Conservation (phyloP, 2,329 filamentous ascomycete genomes). For the Penicillium crustosum region DNA sequence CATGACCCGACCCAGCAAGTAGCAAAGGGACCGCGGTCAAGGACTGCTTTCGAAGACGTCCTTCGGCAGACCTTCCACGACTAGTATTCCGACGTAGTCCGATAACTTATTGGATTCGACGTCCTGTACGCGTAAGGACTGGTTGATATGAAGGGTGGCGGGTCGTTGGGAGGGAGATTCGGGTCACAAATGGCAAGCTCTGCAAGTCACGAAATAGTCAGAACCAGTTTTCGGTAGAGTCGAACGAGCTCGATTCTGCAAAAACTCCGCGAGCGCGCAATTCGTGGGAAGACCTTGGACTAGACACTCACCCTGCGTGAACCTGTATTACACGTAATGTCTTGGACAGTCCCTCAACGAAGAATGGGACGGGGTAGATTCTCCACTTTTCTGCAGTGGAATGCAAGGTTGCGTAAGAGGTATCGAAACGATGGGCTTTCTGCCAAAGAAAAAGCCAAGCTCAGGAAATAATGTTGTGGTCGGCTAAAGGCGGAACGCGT, state of each 20-base stretch:
- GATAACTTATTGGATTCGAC: conserved; percentile 7
- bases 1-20: conserved; percentile 45
- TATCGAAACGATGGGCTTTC: background rate
- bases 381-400: conserved; percentile 19
- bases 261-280: background rate
- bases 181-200: background rate
- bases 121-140: background rate
- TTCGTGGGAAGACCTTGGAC: background rate
- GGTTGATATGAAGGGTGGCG: background rate
- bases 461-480: conserved; percentile 9
- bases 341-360: conserved; percentile 6
- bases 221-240: background rate
- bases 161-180: background rate
- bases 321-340: conserved; percentile 7
- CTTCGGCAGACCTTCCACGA: conserved; percentile 14
- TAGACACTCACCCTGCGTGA: conserved; percentile 11
- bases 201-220: background rate
- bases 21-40: conserved; percentile 34
- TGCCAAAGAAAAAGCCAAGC: conserved; percentile 1
- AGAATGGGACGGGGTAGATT: conserved; percentile 8
- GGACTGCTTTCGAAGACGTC: conserved; percentile 28
- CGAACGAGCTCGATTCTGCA: background rate
- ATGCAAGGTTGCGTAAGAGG: conserved; percentile 16
- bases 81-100: background rate
- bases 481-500: conserved; percentile 17